A percentile compares a stretch with the other conserved stretches of the same genome.
Evolutionary conservation across 2,329 filamentous ascomycete genomes (phyloP).

Genomic region (Coniochaeta prunicola): DNA sequence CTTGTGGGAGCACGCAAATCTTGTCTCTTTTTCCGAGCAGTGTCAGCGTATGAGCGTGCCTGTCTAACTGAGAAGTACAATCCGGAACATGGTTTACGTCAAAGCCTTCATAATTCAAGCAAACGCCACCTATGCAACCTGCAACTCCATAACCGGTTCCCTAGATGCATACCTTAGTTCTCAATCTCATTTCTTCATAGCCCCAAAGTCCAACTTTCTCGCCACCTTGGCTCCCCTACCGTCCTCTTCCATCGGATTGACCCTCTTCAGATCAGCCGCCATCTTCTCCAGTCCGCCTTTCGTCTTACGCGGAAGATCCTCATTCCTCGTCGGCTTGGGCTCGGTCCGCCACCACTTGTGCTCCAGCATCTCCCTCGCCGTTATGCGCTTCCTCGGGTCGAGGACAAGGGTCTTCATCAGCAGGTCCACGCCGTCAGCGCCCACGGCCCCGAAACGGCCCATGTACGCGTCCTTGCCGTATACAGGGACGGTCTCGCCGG

Average conservation of each 20-base stretch:
- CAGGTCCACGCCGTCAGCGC: constrained; percentile 76
- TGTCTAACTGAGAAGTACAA: background rate
- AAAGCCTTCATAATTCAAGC: background rate
- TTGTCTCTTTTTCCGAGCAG: no score
- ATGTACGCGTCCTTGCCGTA: constrained; percentile 67
- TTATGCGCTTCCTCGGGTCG: constrained; percentile 80
- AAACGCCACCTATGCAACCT: background rate
- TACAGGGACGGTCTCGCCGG: constrained; percentile 44
- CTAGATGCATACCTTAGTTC: background rate
- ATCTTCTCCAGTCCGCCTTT: constrained; percentile 65
- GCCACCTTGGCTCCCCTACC: constrained; percentile 65
- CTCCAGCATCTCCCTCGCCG: constrained; percentile 67
- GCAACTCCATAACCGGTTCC: background rate
- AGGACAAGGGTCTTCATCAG: constrained; percentile 78
- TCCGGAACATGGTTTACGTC: background rate
- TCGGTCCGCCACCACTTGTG: constrained; percentile 83
- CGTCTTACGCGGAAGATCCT: constrained; percentile 72
- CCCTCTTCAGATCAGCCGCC: constrained; percentile 73
- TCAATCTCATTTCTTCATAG: constrained; percentile 20
- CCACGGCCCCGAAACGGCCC: constrained; percentile 70
- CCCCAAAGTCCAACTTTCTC: constrained; percentile 72
- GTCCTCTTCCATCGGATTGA: constrained; percentile 59
- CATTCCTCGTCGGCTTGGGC: constrained; percentile 74
- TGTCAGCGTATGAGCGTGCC: no score
- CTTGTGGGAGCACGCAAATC: no score